Evolutionary conservation across 805 yeast genomes (phyloP), one percentile per base, ranked within the genome.

Genomic region (Hanseniaspora opuntiae): DNA sequence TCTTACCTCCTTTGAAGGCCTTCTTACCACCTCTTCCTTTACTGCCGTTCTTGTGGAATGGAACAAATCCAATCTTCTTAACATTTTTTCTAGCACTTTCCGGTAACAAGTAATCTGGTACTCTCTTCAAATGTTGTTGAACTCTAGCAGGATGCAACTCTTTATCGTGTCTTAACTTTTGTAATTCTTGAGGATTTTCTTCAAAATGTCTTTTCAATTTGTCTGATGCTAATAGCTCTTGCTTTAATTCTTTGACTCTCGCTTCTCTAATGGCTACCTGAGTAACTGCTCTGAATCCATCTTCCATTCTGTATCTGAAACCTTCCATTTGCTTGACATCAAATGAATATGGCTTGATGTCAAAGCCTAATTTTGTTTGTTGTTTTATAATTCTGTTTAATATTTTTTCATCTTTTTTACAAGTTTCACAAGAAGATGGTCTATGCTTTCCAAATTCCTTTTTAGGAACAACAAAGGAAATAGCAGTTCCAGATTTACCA

Each of bases 231-330:
- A 93, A 71, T 65, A 93, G 73, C 67, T 93, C 97, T 59, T 81
- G 77, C 66, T 85, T 85, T 66, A 90, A 75, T 64, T 93, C 98
- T 65, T 80, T 84, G 55, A 88, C 76, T 62, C 97, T 78, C 0
- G 97, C 97, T 63, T 93, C 97, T 68, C 97, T 80, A 25, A 93
- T 79, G 0, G 96, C 85, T 10, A 84, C 82, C 55, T 79, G 79
- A 0, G 98, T 93, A 24, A 93, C 95, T 0, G 97, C 85, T 69
- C 97, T 78, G 71, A 90, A 93, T 0, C 96, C 96, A 69, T 93
- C 98, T 62, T 93, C 97, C 71, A 87, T 81, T 74, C 98, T 81
- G 68, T 93, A 93, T 62, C 97, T 79, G 76, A 93, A 93, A 24
- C 93, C 93, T 63, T 93, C 96, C 54, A 93, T 86, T 67, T 93